These are phyloP conservation scores for Zanthoxylum bungeanum DNA, from an alignment of 345 rosid genomes.

Conservation along the genomic window DNA sequence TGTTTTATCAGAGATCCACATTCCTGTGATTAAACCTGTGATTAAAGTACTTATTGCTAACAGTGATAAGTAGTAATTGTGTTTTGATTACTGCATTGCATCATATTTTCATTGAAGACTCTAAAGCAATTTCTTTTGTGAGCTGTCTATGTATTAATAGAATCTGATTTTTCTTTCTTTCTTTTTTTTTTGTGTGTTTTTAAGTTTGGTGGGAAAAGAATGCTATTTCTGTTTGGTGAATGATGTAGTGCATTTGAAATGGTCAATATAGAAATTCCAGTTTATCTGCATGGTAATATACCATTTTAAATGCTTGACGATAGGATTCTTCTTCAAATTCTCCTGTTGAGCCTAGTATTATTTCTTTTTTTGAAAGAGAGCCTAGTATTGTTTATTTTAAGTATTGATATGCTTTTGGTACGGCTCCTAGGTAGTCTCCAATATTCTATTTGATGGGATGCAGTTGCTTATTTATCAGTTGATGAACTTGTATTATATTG, in stretches of 20 bases:
- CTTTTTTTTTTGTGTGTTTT: neutral
- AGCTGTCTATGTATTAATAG: neutral
- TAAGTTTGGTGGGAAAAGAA: neutral
- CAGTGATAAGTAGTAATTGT: neutral
- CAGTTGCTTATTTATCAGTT: neutral
- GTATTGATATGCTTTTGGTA: neutral
- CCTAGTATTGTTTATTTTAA: too few relatives aligned
- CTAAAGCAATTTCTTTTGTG: neutral
- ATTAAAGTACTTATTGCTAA: neutral
- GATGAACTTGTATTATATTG: neutral
- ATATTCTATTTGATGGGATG: neutral
- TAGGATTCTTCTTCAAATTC: neutral
- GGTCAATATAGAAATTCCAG: neutral
- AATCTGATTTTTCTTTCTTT: neutral
- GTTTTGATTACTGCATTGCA: neutral
- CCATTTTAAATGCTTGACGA: conserved; percentile 5
- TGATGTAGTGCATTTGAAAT: neutral
- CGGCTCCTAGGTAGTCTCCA: neutral
- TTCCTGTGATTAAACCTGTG: neutral
- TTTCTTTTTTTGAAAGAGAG: too few relatives aligned
- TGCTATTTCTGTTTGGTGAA: neutral
- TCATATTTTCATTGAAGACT: neutral
- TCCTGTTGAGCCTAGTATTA: neutral
- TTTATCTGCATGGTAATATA: neutral
- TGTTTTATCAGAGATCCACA: neutral